Base-by-base conservation (phyloP, 495 filamentous ascomycete species). In the Recurvomyces mirabilis region DNA sequence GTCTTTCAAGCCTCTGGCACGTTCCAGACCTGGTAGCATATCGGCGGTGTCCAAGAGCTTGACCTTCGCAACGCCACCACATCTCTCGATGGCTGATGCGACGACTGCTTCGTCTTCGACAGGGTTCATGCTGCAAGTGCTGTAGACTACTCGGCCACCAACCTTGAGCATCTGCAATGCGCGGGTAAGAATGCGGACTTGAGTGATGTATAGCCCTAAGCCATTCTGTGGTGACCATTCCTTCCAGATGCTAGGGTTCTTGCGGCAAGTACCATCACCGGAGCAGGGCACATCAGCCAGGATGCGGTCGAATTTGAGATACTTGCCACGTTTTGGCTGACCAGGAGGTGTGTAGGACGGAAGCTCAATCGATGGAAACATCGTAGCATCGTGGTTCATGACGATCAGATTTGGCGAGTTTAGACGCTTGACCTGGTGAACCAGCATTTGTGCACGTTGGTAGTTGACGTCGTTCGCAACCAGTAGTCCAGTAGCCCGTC, bases 91-190 rank as follows among this genome's bases (percentile, higher is more conserved):
- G 3, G 93, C 89, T 38, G 65, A 68, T 2, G 82, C 72, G 44
- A 98, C 65, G 17, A 96, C 87, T n/a, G 93, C 82, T 67, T 98
- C 91, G 57, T 98, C 93, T 62, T 98, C 91, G 18, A 96, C 72
- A 0, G 91, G 89, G 63, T 95, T 98, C 82, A 98, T 82, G 62
- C 85, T 93, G 68, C 91, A 98, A 13, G 91, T 96, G 5, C 88
- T 95, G 66, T 96, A 98, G 21, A 96, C 87, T 7, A 95, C 81
- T 35, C 86, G 75, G 46, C 91, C 91, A 24, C 91, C 91, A 31
- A 84, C 82, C 65, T 95, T 96, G 17, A 96, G 70, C 84, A 98
- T 88, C 65, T 98, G 93, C 37, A 98, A 68, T 15, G 87, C 87
- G 42, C 93, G 83, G 39, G 94, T 81, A 39, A 96, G 69, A 55